phyloP scores from a whole-genome alignment of 257 asterid genomes.

The Nicotiana attenuata region DNA sequence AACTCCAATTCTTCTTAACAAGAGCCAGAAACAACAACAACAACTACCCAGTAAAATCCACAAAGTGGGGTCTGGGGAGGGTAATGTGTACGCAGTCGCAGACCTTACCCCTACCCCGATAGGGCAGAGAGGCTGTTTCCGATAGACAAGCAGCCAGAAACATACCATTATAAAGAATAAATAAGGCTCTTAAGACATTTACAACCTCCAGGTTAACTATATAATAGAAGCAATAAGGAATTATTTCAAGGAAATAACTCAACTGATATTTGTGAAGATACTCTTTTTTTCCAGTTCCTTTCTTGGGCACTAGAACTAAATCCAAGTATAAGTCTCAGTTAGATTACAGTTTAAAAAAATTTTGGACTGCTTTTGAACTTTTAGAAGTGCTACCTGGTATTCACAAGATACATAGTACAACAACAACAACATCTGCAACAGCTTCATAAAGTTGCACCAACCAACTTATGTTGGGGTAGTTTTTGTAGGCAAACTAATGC shows the following conservation, averaged over 20 bases:
- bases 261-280: constrained; percentile 20
- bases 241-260: constrained; percentile 16
- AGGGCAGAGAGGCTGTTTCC: no score
- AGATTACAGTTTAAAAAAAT: constrained; percentile 46
- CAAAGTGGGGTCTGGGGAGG: no score
- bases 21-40: no score
- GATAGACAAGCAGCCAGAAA: no score
- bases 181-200: not conserved
- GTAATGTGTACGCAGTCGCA: no score
- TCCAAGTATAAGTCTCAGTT: constrained; percentile 32
- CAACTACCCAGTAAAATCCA: no score
- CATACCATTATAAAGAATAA: not conserved
- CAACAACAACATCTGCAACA: constrained; percentile 25
- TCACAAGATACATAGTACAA: constrained; percentile 29
- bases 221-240: not conserved
- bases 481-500: constrained; percentile 45
- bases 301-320: constrained; percentile 32
- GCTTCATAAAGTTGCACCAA: constrained; percentile 27
- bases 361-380: constrained; percentile 33
- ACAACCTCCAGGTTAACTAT: not conserved
- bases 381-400: constrained; percentile 38
- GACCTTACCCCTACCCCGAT: no score
- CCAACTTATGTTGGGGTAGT: constrained; percentile 30
- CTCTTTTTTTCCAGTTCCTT: constrained; percentile 15
- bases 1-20: not conserved